Evolutionary conservation across 345 rosid species (phyloP).

Genomic region (Brassica juncea): DNA sequence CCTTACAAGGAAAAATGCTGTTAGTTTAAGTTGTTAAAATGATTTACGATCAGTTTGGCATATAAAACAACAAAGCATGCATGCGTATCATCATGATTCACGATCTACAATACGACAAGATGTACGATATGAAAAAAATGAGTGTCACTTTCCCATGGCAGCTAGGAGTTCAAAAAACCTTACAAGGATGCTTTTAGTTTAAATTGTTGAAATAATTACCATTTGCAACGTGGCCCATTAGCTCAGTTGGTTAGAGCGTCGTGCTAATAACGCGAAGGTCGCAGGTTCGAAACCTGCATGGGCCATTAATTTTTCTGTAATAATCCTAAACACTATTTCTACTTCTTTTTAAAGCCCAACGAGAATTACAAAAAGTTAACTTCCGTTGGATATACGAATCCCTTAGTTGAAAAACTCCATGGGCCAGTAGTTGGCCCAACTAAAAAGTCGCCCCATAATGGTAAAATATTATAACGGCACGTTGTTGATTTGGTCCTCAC

Average conservation of each 20-base stretch:
- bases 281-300: constrained; percentile 47
- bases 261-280: constrained; percentile 96
- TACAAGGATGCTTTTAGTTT: background rate
- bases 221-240: constrained; percentile 7
- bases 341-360: background rate
- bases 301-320: background rate
- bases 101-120: background rate
- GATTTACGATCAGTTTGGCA: background rate
- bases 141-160: background rate
- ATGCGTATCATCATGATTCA: background rate
- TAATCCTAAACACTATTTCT: background rate
- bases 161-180: background rate
- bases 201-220: background rate
- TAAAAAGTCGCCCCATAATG: background rate
- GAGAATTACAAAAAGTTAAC: background rate
- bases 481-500: background rate
- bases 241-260: constrained; percentile 61
- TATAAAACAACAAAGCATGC: background rate
- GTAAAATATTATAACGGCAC: constrained; percentile 2
- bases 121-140: background rate
- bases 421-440: constrained; percentile 7
- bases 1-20: no score
- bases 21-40: no score
- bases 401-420: background rate
- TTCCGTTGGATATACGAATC: background rate